A percentile compares a stretch with the other conserved stretches of the same genome.
phyloP scores from a whole-genome alignment of 2,329 filamentous ascomycete species.

The Phaeosphaeria sp. region DNA sequence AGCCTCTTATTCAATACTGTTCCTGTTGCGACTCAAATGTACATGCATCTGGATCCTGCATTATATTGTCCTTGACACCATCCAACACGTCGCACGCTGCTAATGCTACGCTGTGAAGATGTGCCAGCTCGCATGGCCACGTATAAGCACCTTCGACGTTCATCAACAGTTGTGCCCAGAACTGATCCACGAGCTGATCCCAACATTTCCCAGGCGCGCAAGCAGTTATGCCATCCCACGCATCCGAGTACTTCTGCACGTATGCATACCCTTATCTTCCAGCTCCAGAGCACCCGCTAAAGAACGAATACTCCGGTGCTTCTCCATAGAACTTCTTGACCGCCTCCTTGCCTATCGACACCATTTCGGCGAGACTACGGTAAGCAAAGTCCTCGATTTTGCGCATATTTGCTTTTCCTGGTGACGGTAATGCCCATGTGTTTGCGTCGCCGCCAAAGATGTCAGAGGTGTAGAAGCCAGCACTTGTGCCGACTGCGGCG shows the following conservation, averaged over 20 bases:
- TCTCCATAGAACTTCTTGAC: constrained; percentile 31
- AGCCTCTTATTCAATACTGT: not conserved
- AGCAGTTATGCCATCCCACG: constrained; percentile 39
- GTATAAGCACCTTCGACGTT: constrained; percentile 5
- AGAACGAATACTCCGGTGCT: constrained; percentile 39
- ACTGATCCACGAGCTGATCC: not conserved
- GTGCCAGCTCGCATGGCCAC: constrained; percentile 29
- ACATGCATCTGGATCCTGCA: constrained; percentile 26
- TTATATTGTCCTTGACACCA: constrained; percentile 25
- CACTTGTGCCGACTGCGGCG: not conserved
- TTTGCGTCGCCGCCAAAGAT: constrained; percentile 18
- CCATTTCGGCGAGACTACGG: constrained; percentile 19
- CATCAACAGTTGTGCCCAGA: constrained; percentile 7
- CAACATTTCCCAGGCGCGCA: constrained; percentile 28
- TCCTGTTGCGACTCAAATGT: constrained; percentile 21
- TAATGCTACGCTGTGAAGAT: constrained; percentile 22
- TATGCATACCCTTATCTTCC: constrained; percentile 40
- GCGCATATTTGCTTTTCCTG: constrained; percentile 32
- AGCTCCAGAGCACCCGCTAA: constrained; percentile 42
- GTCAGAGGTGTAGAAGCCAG: not conserved
- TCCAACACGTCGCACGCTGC: constrained; percentile 30
- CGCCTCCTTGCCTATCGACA: constrained; percentile 22
- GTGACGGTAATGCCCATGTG: constrained; percentile 28
- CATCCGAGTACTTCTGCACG: constrained; percentile 37
- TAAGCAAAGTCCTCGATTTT: not conserved